phyloP scores from a whole-genome alignment of 371 early-diverging fungal genomes.

The Actinomortierella wolfii region DNA sequence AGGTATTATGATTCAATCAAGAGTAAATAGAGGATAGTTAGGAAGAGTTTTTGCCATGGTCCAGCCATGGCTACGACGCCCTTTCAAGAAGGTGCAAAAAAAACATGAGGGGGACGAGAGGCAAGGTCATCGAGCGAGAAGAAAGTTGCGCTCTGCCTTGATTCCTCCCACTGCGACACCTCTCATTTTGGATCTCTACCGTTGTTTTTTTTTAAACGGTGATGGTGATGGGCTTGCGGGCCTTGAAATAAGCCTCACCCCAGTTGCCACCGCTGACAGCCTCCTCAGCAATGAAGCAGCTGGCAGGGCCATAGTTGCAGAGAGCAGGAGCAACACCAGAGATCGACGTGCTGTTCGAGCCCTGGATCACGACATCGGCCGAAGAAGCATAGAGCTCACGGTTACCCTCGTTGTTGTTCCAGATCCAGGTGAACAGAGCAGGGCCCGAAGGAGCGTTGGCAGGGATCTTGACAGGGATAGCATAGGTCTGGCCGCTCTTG shows the following conservation, averaged over 20 bases:
- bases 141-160: no score
- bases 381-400: slow-evolving; percentile 76
- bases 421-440: slow-evolving; percentile 64
- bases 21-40: no score
- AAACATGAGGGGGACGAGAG: no score
- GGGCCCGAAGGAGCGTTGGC: slow-evolving; percentile 48
- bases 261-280: slow-evolving; percentile 22
- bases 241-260: slow-evolving; percentile 28
- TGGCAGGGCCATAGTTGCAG: slow-evolving; percentile 24
- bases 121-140: no score
- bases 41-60: no score
- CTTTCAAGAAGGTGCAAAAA: no score
- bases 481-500: slow-evolving; percentile 8
- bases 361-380: slow-evolving; percentile 60
- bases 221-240: slow-evolving; percentile 31
- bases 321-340: slow-evolving; percentile 17
- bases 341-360: slow-evolving; percentile 15
- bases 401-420: slow-evolving; percentile 64
- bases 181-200: no score
- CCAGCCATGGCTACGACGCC: no score
- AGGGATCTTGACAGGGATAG: slow-evolving; percentile 54
- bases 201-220: no score
- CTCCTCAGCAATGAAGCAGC: slow-evolving; percentile 18
- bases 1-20: no score
- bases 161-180: no score